Conservation (phyloP, 2,329 filamentous ascomycete species). For the Trichoderma simmonsii region DNA sequence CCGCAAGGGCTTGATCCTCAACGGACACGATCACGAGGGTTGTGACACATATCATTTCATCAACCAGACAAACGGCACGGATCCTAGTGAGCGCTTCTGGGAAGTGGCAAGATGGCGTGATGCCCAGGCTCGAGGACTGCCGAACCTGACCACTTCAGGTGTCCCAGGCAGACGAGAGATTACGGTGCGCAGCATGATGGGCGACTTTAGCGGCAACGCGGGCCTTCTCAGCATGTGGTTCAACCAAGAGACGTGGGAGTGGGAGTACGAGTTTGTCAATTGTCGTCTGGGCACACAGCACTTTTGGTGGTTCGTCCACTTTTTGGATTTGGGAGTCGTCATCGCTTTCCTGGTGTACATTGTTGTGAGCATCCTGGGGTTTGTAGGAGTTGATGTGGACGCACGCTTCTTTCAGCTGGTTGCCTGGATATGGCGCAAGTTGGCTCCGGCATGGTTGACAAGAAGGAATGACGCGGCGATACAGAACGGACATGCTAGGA, state of each 20-base stretch:
- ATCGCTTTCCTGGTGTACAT: slow-evolving; percentile 30
- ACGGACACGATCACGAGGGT: slow-evolving; percentile 92
- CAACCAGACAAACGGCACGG: slow-evolving; percentile 54
- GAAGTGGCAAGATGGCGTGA: slow-evolving; percentile 48
- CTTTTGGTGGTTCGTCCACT: slow-evolving; percentile 89
- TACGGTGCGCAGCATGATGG: slow-evolving; percentile 98
- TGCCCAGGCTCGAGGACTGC: slow-evolving; percentile 41
- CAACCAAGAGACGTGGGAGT: slow-evolving; percentile 67
- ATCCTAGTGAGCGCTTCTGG: slow-evolving; percentile 45
- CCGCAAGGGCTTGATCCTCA: slow-evolving; percentile 75
- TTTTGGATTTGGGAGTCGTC: slow-evolving; percentile 58
- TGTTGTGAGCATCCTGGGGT: slow-evolving; percentile 27
- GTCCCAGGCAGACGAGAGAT: slow-evolving; percentile 75
- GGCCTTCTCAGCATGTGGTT: slow-evolving; percentile 90
- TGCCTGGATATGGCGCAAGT: slow-evolving; percentile 19
- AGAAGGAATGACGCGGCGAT: not conserved
- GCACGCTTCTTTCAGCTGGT: slow-evolving; percentile 24
- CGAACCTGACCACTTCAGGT: slow-evolving; percentile 30
- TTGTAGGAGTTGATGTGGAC: slow-evolving; percentile 37
- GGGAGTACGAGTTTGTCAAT: slow-evolving; percentile 75
- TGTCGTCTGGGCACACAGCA: slow-evolving; percentile 84
- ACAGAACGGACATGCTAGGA: slow-evolving; percentile 23
- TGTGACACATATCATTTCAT: slow-evolving; percentile 87
- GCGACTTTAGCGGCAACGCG: slow-evolving; percentile 87
- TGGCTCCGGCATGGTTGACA: not conserved